phyloP scores from a whole-genome alignment of 805 yeast species.

The Barnettozyma californica region DNA sequence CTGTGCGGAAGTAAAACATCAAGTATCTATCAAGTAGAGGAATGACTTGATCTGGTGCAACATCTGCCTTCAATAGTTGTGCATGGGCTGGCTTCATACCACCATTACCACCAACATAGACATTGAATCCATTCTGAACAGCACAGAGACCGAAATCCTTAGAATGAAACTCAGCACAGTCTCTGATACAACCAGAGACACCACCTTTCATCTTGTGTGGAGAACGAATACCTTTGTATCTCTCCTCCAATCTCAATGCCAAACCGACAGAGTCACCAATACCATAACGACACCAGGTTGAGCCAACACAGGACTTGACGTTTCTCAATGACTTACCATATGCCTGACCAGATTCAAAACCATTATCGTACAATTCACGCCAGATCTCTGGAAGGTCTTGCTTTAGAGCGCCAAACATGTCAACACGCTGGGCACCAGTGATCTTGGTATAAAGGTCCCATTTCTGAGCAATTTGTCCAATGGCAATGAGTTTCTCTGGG shows the following conservation, averaged over 20 bases:
- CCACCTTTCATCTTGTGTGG: constrained; percentile 37
- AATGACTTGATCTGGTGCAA: constrained; percentile 32
- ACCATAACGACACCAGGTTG: constrained; percentile 36
- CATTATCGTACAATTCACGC: constrained; percentile 28
- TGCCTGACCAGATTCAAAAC: constrained; percentile 35
- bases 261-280: constrained; percentile 36
- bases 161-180: constrained; percentile 34
- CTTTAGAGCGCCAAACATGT: constrained; percentile 31
- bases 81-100: constrained; percentile 38
- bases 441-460: constrained; percentile 32
- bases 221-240: constrained; percentile 33
- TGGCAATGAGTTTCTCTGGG: constrained; percentile 32
- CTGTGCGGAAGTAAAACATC: constrained; percentile 35
- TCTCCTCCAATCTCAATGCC: constrained; percentile 32
- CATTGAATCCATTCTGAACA: constrained; percentile 32
- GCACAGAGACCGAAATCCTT: constrained; percentile 36
- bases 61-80: constrained; percentile 29
- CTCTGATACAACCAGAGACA: constrained; percentile 34
- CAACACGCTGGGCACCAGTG: constrained; percentile 34
- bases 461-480: constrained; percentile 30
- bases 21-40: constrained; percentile 32
- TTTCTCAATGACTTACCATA: constrained; percentile 33
- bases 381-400: constrained; percentile 29
- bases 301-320: constrained; percentile 35
- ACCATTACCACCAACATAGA: constrained; percentile 35